Conservation (phyloP, 73 alveolate species). For the Stentor roeselii region DNA sequence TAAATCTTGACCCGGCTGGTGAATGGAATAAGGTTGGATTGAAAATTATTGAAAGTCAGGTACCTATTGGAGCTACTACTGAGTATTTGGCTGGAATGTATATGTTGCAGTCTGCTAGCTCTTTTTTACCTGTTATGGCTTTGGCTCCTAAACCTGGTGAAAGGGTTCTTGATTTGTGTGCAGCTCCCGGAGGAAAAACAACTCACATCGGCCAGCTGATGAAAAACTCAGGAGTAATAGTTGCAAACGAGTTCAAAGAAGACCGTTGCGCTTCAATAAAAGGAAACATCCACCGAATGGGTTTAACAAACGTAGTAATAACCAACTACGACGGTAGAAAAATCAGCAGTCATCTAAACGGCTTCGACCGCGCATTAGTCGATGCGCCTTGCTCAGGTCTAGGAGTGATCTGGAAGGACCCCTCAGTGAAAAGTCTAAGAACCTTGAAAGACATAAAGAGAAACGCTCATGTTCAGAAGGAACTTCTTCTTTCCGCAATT, state of each 20-base stretch:
- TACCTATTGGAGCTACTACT: constrained; percentile 99
- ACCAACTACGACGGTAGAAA: constrained; percentile 98
- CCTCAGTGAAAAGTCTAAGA: constrained; percentile 94
- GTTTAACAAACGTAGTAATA: constrained; percentile 91
- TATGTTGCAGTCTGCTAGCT: constrained; percentile 89
- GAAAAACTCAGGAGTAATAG: constrained; percentile 97
- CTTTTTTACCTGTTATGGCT: constrained; percentile 97
- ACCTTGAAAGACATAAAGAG: constrained; percentile 85
- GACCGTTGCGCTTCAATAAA: constrained; percentile 70
- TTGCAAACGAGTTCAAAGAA: constrained; percentile 95
- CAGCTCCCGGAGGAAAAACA: constrained; percentile 99
- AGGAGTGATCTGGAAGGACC: constrained; percentile 98
- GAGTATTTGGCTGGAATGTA: constrained; percentile 47
- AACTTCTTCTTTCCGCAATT: constrained; percentile 96
- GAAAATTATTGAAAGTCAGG: constrained; percentile 91
- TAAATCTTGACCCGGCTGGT: constrained; percentile 95
- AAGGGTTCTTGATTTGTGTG: constrained; percentile 94
- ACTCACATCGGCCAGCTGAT: constrained; percentile 97
- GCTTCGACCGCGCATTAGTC: constrained; percentile 95
- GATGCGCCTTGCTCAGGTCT: constrained; percentile 99
- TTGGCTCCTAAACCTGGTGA: constrained; percentile 97
- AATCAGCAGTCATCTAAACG: constrained; percentile 75
- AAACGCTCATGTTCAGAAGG: constrained; percentile 96
- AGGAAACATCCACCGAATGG: constrained; percentile 94
- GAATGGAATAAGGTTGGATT: constrained; percentile 99